Conservation (phyloP, 1,284 basidiomycete species). For the Ceraceosorus bombacis region DNA sequence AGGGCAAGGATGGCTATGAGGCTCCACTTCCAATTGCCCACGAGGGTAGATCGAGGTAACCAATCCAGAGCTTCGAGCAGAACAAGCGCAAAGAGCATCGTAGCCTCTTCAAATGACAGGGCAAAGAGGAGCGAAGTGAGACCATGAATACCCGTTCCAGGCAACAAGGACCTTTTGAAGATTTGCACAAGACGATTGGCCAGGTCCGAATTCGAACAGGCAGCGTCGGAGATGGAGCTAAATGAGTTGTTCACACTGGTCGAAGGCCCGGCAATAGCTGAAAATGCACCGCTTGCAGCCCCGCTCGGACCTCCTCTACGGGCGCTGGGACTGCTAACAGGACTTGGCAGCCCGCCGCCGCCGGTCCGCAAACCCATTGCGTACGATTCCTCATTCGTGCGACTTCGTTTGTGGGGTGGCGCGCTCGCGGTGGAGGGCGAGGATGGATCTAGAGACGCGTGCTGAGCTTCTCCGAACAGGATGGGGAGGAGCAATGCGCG, state of each 20-base stretch:
- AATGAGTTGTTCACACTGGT: too few species aligned
- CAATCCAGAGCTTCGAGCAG: conserved; percentile 33
- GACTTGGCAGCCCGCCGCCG: too few species aligned
- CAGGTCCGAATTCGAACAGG: too few species aligned
- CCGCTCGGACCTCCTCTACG: too few species aligned
- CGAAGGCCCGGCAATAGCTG: too few species aligned
- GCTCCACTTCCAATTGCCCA: conserved; percentile 19
- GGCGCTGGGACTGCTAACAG: too few species aligned
- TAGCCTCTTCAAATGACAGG: conserved; percentile 37
- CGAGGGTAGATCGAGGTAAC: conserved; percentile 5
- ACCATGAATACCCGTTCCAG: not conserved
- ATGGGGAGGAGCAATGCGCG: conserved; percentile 24
- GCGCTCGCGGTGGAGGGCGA: not conserved
- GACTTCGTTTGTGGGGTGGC: conserved; percentile 11
- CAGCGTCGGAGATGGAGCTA: too few species aligned
- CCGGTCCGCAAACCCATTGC: too few species aligned
- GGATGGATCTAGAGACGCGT: conserved; percentile 31
- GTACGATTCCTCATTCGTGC: conserved; percentile 1
- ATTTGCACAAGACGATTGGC: too few species aligned
- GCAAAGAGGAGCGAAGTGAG: conserved; percentile 31
- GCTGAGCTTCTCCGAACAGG: conserved; percentile 35
- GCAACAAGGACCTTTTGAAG: too few species aligned
- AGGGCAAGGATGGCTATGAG: conserved; percentile 15
- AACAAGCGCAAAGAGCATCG: conserved; percentile 34
- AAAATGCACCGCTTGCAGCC: too few species aligned